A percentile compares a stretch with the other conserved stretches of the same genome.
Evolutionary conservation across 2,329 filamentous ascomycete species (phyloP).

Genomic region (Fusarium virguliforme): DNA sequence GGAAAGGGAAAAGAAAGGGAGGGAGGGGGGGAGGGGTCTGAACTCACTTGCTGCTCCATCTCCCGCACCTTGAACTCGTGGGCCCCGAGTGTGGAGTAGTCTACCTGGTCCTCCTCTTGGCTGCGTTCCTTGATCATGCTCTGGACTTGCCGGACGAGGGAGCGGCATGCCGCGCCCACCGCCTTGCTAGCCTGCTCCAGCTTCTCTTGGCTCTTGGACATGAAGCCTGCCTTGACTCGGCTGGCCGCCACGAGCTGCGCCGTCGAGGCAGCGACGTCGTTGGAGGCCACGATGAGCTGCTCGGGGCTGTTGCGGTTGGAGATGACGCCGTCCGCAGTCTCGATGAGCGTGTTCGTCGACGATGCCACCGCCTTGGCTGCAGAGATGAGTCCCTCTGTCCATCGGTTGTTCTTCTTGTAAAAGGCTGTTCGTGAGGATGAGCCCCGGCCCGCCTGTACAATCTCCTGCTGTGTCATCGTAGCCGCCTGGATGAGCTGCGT

Average conservation of each 20-base stretch:
- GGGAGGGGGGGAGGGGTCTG: not conserved
- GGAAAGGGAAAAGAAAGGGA: conserved; percentile 13
- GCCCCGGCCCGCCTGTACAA: conserved; percentile 92
- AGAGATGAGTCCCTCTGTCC: conserved; percentile 98
- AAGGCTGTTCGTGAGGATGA: conserved; percentile 91
- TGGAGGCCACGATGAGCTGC: conserved; percentile 97
- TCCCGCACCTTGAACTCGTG: conserved; percentile 99
- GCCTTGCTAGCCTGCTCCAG: conserved; percentile 94
- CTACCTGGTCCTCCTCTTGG: conserved; percentile 85
- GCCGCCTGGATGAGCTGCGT: conserved; percentile 95
- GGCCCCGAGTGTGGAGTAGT: conserved; percentile 89
- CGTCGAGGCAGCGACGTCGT: conserved; percentile 95
- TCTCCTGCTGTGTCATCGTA: conserved; percentile 93
- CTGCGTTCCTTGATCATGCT: conserved; percentile 91
- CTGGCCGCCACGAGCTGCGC: conserved; percentile 96
- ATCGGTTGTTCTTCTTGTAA: conserved; percentile 99
- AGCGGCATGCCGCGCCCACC: conserved; percentile 89
- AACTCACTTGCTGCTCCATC: conserved; percentile 97
- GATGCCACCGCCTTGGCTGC: conserved; percentile 95
- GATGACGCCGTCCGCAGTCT: conserved; percentile 97
- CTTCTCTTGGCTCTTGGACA: conserved; percentile 95
- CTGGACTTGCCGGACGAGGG: conserved; percentile 93
- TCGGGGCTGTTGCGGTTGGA: conserved; percentile 93
- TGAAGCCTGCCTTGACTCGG: conserved; percentile 97
- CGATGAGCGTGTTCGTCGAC: conserved; percentile 96